Base-by-base conservation (phyloP, 495 filamentous ascomycete species). In the Penicillium nucicola region DNA sequence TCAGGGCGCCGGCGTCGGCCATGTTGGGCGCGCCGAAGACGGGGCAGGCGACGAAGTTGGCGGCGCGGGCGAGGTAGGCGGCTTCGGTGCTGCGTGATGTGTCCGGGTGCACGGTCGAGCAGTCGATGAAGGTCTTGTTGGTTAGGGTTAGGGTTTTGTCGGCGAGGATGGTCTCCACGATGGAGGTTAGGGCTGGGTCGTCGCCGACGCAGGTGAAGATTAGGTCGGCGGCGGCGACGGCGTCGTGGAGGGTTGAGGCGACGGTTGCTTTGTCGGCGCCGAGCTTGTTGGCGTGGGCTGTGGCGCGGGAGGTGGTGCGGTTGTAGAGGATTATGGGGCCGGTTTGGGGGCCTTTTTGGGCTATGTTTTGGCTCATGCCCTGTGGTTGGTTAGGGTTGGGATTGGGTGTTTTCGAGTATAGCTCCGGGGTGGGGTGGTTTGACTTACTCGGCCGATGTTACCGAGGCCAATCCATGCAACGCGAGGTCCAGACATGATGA, bases 331-430 rank as follows among this genome's bases (percentile, higher is more conserved):
- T 77, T 1, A 95, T 61, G 2, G 89, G 85, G 37, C 79, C 73
- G 9, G 80, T 72, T 31, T 92, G 81, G 39, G 80, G 76, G 30
- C 82, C 90, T 64, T 95, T 96, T 56, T 81, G 68, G 13, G 86
- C 84, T 25, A 97, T 70, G 68, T 95, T 97, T 61, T 84, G 85
- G 67, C 74, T 77, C 89, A 96, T 96, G 49, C 89, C 90, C 87
- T 93, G 66, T 40, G 56, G 38, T 56, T 54, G 57, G 48, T 65
- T 57, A 19, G 12, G 35, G 25, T 22, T 45, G 33, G 45, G 20
- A 41, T 20, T 43, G 28, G 37, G 36, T 28, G 7, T 28, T n/a
- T n/a, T n/a, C n/a, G n/a, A n/a, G n/a, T n/a, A n/a, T n/a, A n/a
- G n/a, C n/a, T n/a, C n/a, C n/a, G n/a, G 56, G 31, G 20, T 8